These are phyloP conservation scores for Barnettozyma californica DNA, from an alignment of 805 yeast species.

Conservation along the genomic window DNA sequence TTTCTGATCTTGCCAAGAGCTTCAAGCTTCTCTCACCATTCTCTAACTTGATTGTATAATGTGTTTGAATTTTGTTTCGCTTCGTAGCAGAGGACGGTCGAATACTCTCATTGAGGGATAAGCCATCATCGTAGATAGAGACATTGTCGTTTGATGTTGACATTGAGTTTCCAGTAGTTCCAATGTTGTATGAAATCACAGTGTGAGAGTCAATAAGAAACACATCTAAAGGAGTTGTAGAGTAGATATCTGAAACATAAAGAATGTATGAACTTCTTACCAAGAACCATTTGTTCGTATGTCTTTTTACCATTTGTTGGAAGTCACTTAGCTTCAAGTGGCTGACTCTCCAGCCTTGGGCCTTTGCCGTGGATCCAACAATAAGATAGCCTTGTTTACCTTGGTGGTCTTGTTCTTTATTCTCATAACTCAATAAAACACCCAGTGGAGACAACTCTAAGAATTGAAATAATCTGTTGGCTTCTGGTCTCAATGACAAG, in stretches of 20 bases:
- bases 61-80: slow-evolving; percentile 43
- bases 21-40: slow-evolving; percentile 76
- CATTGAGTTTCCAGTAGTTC: slow-evolving; percentile 26
- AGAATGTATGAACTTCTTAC: slow-evolving; percentile 79
- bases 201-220: slow-evolving; percentile 82
- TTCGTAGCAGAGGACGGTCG: slow-evolving; percentile 10
- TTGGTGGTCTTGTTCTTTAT: slow-evolving; percentile 44
- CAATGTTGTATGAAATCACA: slow-evolving; percentile 43
- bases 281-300: slow-evolving; percentile 88
- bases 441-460: slow-evolving; percentile 89
- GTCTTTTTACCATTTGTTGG: slow-evolving; percentile 83
- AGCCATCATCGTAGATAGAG: slow-evolving; percentile 28
- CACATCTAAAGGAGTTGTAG: slow-evolving; percentile 87
- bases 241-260: slow-evolving; percentile 79
- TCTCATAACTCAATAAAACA: slow-evolving; percentile 75
- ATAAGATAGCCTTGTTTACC: slow-evolving; percentile 89
- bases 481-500: slow-evolving; percentile 69
- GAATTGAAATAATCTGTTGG: slow-evolving; percentile 78
- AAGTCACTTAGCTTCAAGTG: slow-evolving; percentile 77
- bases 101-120: slow-evolving; percentile 20
- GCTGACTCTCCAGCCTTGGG: slow-evolving; percentile 95
- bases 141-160: slow-evolving; percentile 35
- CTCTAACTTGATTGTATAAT: slow-evolving; percentile 53
- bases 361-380: slow-evolving; percentile 74
- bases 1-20: slow-evolving; percentile 61